Evolutionary conservation across 2,329 filamentous ascomycete genomes (phyloP).

Genomic region (Talaromyces sp.): DNA sequence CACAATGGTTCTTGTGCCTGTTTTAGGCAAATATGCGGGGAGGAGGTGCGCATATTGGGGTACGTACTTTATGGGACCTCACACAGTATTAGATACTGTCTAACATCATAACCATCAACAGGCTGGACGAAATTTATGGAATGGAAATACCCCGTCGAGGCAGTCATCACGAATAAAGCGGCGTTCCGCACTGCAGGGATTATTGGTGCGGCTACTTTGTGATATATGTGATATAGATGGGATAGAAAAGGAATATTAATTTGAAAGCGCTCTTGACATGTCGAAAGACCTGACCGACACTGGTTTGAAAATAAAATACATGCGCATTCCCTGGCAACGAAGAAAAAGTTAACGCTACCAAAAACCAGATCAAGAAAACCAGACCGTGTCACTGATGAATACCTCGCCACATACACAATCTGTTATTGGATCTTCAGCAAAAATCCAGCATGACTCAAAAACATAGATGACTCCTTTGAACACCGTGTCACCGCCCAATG

Average conservation of each 20-base stretch:
- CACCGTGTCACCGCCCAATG: too few species aligned
- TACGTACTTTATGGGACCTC: slow-evolving; percentile 39
- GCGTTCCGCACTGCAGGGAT: slow-evolving; percentile 60
- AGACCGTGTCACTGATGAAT: too few species aligned
- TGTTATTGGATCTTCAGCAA: too few species aligned
- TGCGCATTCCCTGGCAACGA: background rate
- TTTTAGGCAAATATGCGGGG: slow-evolving; percentile 89
- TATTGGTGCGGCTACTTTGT: slow-evolving; percentile 48
- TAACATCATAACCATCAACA: slow-evolving; percentile 34
- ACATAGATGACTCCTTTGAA: too few species aligned
- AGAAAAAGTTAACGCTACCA: too few species aligned
- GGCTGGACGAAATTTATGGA: slow-evolving; percentile 93
- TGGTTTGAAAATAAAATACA: too few species aligned
- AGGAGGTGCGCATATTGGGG: slow-evolving; percentile 95
- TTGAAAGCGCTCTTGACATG: background rate
- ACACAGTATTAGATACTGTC: background rate
- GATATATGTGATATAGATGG: background rate
- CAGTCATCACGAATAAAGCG: slow-evolving; percentile 57
- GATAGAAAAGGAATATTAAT: background rate
- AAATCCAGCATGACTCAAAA: too few species aligned
- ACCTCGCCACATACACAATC: too few species aligned
- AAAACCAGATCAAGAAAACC: too few species aligned
- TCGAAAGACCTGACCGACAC: background rate
- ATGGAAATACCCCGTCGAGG: slow-evolving; percentile 82
- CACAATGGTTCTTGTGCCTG: slow-evolving; percentile 92